A percentile compares a stretch with the other conserved stretches of the same genome.
Evolutionary conservation across 108 stramenopile species (phyloP).

Genomic region (Conticribra guillardii): DNA sequence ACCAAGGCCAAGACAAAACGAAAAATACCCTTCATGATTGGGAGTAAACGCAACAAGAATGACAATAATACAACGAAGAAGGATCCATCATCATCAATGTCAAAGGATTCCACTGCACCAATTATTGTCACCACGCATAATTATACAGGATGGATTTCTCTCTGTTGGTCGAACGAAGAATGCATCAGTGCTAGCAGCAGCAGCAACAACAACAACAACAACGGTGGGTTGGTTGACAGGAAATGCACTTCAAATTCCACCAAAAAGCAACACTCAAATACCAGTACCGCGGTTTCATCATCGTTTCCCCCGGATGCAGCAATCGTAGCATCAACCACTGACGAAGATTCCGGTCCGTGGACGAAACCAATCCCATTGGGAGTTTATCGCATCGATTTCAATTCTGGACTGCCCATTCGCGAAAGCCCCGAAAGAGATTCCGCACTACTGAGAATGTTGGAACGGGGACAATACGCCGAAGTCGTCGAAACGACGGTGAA

Average conservation of each 20-base stretch:
- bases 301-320: too few species aligned
- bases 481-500: conserved; percentile 5
- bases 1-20: neutral
- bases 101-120: neutral
- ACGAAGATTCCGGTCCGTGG: conserved; percentile 8
- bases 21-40: conserved; percentile 18
- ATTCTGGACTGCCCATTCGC: neutral
- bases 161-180: neutral
- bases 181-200: neutral
- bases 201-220: too few species aligned
- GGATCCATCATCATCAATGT: too few species aligned
- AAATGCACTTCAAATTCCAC: too few species aligned
- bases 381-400: conserved; percentile 7
- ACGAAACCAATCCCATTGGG: conserved; percentile 8
- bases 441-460: conserved; percentile 4
- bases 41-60: conserved; percentile 24
- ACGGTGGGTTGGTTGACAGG: too few species aligned
- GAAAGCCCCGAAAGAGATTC: conserved; percentile 3
- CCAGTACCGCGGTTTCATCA: too few species aligned
- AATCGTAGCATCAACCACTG: neutral
- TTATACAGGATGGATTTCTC: conserved; percentile 7
- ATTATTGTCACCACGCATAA: neutral
- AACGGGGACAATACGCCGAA: conserved; percentile 12
- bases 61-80: conserved; percentile 21
- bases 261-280: too few species aligned